Evolutionary conservation across 176 grass and related monocot species (phyloP).

Genomic region (Eragrostis nindensis): DNA sequence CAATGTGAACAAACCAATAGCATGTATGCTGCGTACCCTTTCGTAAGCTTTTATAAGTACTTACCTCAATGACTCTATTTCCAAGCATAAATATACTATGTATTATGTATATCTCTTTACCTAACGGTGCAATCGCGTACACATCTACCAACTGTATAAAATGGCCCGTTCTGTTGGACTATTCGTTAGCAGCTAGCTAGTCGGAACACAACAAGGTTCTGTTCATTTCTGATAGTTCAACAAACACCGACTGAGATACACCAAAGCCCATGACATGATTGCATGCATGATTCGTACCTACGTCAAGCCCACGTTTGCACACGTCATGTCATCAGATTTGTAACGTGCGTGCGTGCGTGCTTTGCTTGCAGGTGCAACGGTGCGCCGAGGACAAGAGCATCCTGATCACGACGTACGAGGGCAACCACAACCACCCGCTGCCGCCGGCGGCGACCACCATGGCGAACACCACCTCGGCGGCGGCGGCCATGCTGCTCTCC

Average conservation of each 20-base stretch:
- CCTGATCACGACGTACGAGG: conserved; percentile 83
- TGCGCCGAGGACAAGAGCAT: conserved; percentile 80
- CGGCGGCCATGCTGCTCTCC: conserved; percentile 85
- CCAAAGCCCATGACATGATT: background rate
- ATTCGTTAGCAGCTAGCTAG: background rate
- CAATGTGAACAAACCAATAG: background rate
- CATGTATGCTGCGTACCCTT: background rate
- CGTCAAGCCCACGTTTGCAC: background rate
- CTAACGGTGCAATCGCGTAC: background rate
- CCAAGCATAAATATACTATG: background rate
- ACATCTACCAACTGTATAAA: conserved; percentile 1
- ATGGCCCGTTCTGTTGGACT: background rate
- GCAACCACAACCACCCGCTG: conserved; percentile 83
- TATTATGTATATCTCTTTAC: background rate
- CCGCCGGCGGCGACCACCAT: conserved; percentile 78
- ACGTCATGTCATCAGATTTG: background rate
- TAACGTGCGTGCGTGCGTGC: background rate
- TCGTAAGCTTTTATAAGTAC: background rate
- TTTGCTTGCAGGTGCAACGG: conserved; percentile 74
- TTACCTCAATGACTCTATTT: background rate
- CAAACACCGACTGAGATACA: background rate
- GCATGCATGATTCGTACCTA: background rate
- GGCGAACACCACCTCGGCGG: conserved; percentile 78
- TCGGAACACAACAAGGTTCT: background rate
- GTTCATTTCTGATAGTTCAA: conserved; percentile 23